Evolutionary conservation across 139 green algal genomes (phyloP).

Genomic region (Haematococcus lacustris): DNA sequence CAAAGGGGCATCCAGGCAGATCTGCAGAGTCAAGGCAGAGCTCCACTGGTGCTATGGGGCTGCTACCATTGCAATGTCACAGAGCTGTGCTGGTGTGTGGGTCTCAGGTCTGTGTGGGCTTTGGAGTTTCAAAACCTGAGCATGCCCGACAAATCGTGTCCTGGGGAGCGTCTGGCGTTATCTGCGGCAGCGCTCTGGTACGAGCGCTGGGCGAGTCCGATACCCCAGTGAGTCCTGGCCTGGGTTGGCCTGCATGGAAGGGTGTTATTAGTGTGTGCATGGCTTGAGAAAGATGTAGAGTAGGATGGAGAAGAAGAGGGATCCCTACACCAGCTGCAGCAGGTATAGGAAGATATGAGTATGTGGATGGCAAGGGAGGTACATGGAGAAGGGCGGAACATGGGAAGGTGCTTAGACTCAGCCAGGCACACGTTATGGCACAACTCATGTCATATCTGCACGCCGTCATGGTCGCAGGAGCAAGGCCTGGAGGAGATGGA

Average conservation of each 20-base stretch:
- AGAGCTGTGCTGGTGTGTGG: no score
- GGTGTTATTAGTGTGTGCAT: not conserved
- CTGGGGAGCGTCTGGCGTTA: conserved; percentile 96
- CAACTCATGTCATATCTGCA: not conserved
- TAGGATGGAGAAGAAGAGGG: not conserved
- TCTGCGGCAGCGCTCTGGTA: conserved; percentile 90
- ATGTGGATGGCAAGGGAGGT: not conserved
- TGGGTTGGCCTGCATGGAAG: not conserved
- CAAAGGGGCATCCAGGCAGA: no score
- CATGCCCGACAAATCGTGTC: conserved; percentile 70
- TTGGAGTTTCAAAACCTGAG: conserved; percentile 87
- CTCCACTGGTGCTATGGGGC: no score
- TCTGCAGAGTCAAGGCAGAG: no score
- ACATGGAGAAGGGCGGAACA: not conserved
- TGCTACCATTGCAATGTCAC: no score
- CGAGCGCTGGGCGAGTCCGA: conserved; percentile 65
- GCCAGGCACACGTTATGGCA: not conserved
- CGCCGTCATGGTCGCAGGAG: conserved; percentile 1
- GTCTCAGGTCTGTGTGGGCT: conserved; percentile 83
- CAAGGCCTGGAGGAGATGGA: not conserved
- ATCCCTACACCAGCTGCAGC: not conserved
- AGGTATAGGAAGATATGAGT: not conserved
- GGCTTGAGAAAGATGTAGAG: not conserved
- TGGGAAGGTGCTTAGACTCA: not conserved
- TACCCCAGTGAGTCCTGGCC: not conserved